Evolutionary conservation across 2,329 filamentous ascomycete genomes (phyloP), one percentile per base, ranked within the genome.

Genomic region (Fusarium brevicatenulatum): DNA sequence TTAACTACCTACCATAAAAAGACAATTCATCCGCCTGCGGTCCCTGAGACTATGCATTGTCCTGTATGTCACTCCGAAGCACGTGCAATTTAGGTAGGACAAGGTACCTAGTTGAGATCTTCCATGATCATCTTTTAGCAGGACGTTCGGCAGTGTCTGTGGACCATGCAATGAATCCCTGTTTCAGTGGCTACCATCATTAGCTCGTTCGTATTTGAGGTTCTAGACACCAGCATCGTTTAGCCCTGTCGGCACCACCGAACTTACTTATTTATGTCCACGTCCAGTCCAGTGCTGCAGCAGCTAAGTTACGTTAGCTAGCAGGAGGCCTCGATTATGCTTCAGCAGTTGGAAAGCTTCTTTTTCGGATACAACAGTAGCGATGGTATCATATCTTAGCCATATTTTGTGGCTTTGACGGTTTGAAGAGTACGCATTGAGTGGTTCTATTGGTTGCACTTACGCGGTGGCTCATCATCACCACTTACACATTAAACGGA

Each of bases 171-270:
- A 9, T 28, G n/a, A 40, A 60, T 34, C 60, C 42, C 43, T 63
- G 53, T 43, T 43, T 7, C 34, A 19, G n/a, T 21, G 37, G n/a
- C 39, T 58, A 23, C 25, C 7, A 43, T 44, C 23, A 66, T 67
- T 60, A 46, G 62, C 21, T 43, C 30, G 37, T 10, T 59, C 44
- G 63, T 66, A 66, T 59, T 52, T 62, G 32, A 57, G n/a, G 23
- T 39, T n/a, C 32, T 47, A 42, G 34, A 37, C 42, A 59, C 15
- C 15, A 21, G 10, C 25, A 60, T 42, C 8, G 57, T 42, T 21
- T 60, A 40, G 28, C 15, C 57, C 57, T 54, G 49, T 54, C 43
- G 43, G 42, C 55, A 37, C 56, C 53, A 68, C 64, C 49, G 56
- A 68, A 55, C 63, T 55, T 16, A 39, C 9, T 46, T 46, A 28